These are phyloP conservation scores for Apophysomyces trapeziformis DNA, from an alignment of 371 early-diverging fungal genomes.

Conservation along the genomic window DNA sequence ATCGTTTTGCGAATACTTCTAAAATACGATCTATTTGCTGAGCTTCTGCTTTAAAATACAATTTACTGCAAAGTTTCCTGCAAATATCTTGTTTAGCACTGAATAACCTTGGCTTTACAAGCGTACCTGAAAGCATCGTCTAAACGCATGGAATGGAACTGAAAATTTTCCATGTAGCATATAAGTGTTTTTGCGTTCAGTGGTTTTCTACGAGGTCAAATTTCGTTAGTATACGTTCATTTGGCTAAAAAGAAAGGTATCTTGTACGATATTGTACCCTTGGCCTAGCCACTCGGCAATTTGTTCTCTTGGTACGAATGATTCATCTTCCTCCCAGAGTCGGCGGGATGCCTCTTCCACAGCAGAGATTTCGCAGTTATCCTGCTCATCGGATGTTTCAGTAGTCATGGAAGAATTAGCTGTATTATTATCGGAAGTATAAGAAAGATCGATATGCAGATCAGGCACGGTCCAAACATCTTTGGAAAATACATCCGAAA, in stretches of 20 bases:
- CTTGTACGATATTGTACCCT: conserved; percentile 23
- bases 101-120: not conserved
- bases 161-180: conserved; percentile 77
- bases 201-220: conserved; percentile 28
- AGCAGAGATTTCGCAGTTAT: conserved; percentile 3
- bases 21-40: conserved; percentile 92
- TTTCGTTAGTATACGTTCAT: not conserved
- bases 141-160: conserved; percentile 71
- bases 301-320: conserved; percentile 41
- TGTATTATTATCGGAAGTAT: not conserved
- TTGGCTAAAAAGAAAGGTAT: too few relatives aligned
- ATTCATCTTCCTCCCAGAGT: conserved; percentile 47
- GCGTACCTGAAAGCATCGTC: conserved; percentile 79
- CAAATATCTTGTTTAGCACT: not conserved
- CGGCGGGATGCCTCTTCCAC: conserved; percentile 38
- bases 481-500: conserved; percentile 2
- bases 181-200: conserved; percentile 62
- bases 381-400: not conserved
- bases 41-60: conserved; percentile 88
- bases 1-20: conserved; percentile 78
- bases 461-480: not conserved
- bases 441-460: not conserved
- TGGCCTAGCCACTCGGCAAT: conserved; percentile 58
- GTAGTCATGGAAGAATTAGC: not conserved
- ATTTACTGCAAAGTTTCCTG: conserved; percentile 71